Base-by-base conservation (phyloP, 2,329 filamentous ascomycete species). In the Cladophialophora chaetospira region DNA sequence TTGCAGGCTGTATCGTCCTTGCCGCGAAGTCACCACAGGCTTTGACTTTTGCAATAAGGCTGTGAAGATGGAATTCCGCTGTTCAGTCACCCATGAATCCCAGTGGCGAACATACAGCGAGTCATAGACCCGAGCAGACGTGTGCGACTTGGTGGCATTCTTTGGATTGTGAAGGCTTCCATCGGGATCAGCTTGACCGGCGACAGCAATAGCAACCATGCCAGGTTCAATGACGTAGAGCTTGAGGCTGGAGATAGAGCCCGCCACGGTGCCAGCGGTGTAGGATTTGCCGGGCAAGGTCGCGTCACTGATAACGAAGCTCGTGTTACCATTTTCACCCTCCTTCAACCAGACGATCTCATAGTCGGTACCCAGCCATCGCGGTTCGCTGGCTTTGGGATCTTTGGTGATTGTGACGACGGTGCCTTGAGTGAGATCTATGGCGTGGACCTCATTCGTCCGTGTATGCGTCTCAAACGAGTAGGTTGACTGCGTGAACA, bases 61-160 rank as follows among this genome's bases (percentile, higher is more conserved):
- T 64, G 75, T 77, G 67, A 74, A 82, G 42, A 82, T 75, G 0
- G 78, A 66, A 60, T 78, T 79, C 51, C 72, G 74, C 65, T 81
- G 72, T n/a, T 75, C 73, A 19, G 74, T 73, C 11, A 79, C 67
- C 61, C 77, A 82, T 4, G 73, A 68, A 62, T 82, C 79, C 79
- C 79, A 82, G 61, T 81, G 79, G 31, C 79, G 71, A 10, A 82
- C 79, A 63, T 77, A 81, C 15, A 80, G 70, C 6, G 73, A 77
- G 17, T 77, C 77, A 63, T 81, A 82, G 3, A 82, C 63, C 45
- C 69, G 73, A 2, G 77, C 79, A 2, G 75, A 77, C 13, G 72
- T 77, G 19, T 69, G 60, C 1, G 77, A 72, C 60, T 78, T 77
- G 35, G 74, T 73, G 4, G 72, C 75, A 57, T 78, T 76, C 47